A percentile compares a stretch with the other conserved stretches of the same genome.
Evolutionary conservation across 495 filamentous ascomycete species (phyloP).

Genomic region (Podospora anserina): DNA sequence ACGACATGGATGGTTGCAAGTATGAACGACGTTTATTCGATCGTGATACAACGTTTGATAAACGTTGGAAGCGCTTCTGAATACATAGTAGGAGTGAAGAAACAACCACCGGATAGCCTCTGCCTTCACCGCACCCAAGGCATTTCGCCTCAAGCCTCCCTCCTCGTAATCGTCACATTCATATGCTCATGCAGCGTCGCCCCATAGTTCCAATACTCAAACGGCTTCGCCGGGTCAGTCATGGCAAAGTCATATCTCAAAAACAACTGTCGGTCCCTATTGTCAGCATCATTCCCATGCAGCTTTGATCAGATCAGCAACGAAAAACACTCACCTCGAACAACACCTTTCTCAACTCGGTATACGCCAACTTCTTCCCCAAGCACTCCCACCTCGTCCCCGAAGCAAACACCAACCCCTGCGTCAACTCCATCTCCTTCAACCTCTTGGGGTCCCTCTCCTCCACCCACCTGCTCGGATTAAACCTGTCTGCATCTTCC

Average conservation of each 20-base stretch:
- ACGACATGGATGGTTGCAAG: no score
- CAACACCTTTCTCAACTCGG: slow-evolving; percentile 52
- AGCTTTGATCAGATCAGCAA: not conserved
- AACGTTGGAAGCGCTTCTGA: not conserved
- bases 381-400: slow-evolving; percentile 51
- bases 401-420: slow-evolving; percentile 54
- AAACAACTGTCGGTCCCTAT: not conserved
- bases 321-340: slow-evolving; percentile 43
- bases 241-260: slow-evolving; percentile 46
- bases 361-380: slow-evolving; percentile 54
- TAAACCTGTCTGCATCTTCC: slow-evolving; percentile 41
- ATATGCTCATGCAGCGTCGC: slow-evolving; percentile 14
- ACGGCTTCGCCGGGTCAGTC: slow-evolving; percentile 44
- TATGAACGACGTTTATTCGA: no score
- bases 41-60: not conserved
- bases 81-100: not conserved
- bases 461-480: slow-evolving; percentile 46
- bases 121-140: no score
- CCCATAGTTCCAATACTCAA: slow-evolving; percentile 13
- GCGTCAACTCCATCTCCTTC: slow-evolving; percentile 46
- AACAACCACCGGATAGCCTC: not conserved
- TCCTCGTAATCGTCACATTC: slow-evolving; percentile 14
- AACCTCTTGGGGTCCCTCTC: slow-evolving; percentile 39
- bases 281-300: not conserved
- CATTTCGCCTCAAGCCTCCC: not conserved